Base-by-base conservation (phyloP, 192 early-diverging fungal genomes). In the Coemansia sp. region DNA sequence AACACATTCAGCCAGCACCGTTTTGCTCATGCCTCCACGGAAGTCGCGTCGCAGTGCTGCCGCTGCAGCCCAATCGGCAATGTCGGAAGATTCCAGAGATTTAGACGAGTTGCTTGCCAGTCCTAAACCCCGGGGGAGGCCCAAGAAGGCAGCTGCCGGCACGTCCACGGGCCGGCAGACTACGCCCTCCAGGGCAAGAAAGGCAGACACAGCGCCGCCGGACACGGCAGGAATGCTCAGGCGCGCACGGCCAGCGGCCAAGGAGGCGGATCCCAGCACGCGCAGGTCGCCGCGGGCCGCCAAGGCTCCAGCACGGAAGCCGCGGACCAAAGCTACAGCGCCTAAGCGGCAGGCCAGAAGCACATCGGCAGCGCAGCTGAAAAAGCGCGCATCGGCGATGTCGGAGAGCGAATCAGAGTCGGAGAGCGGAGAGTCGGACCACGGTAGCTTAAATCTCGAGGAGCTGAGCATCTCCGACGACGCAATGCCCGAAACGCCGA, bases 11-110 rank as follows among this genome's bases (percentile, higher is more conserved):
- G 25, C 40, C 29, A 10, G 11, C 22, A 23, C 6, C 5, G 2
- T 28, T 45, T n/a, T n/a, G n/a, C 25, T 2, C 29, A 71, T 71
- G 69, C 62, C 62, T 30, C 62, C 52, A 22, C 69, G 62, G 30
- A 64, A 60, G 58, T 30, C 57, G 11, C 57, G 45, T 27, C 49
- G 40, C 22, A 19, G 48, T 1, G 64, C 49, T 12, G 56, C 64
- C 29, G 23, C 30, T 12, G 50, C 60, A 6, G 52, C 60, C 11
- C 43, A 54, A 28, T 33, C 40, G 21, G 60, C 60, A 35, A 52
- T 53, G 38, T 38, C 50, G 12, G 14, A 47, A 24, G 64, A 59
- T 16, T 28, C 10, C 7, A 28, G 28, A 43, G 56, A 58, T 14
- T 30, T 22, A 12, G 58, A 24, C 28, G 33, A 29, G n/a, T 10